These are phyloP conservation scores for Magnolia changhungtana DNA, from an alignment of 164 flowering plant genomes.

Conservation along the genomic window DNA sequence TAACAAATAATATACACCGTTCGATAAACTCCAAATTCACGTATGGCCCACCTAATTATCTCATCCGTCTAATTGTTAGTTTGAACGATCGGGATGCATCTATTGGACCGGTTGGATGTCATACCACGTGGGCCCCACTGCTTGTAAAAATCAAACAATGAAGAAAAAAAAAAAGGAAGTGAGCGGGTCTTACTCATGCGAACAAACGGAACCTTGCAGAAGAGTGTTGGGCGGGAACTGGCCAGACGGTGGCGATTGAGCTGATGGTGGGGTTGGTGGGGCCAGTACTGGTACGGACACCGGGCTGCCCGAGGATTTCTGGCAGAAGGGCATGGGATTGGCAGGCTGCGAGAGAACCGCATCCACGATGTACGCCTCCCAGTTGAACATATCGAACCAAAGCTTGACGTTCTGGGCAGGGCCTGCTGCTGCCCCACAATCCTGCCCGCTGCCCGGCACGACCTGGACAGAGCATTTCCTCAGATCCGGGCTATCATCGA, in stretches of 20 bases:
- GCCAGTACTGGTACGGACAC: constrained; percentile 18
- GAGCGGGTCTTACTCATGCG: constrained; percentile 46
- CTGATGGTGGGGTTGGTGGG: constrained; percentile 14
- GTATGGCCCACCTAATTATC: too few relatives aligned
- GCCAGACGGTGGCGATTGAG: constrained; percentile 19
- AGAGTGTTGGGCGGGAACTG: constrained; percentile 41
- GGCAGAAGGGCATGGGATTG: constrained; percentile 71
- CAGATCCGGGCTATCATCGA: constrained; percentile 68
- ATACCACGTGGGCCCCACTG: not conserved
- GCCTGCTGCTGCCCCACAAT: constrained; percentile 56
- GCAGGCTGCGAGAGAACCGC: constrained; percentile 74
- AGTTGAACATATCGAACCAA: constrained; percentile 56
- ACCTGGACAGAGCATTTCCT: constrained; percentile 61
- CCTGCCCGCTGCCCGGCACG: constrained; percentile 28
- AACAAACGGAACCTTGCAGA: constrained; percentile 60
- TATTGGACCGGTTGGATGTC: not conserved
- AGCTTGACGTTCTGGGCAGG: constrained; percentile 47
- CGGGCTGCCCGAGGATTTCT: constrained; percentile 29
- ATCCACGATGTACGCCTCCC: constrained; percentile 60
- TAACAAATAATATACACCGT: too few relatives aligned
- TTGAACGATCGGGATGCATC: too few relatives aligned
- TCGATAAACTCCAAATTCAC: too few relatives aligned
- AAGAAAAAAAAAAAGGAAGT: not conserved
- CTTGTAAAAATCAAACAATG: too few relatives aligned
- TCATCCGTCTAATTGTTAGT: too few relatives aligned